A percentile compares a stretch with the other conserved stretches of the same genome.
Evolutionary conservation across 352 stramenopile genomes (phyloP).

Genomic region (Globisporangium acanthophoron): DNA sequence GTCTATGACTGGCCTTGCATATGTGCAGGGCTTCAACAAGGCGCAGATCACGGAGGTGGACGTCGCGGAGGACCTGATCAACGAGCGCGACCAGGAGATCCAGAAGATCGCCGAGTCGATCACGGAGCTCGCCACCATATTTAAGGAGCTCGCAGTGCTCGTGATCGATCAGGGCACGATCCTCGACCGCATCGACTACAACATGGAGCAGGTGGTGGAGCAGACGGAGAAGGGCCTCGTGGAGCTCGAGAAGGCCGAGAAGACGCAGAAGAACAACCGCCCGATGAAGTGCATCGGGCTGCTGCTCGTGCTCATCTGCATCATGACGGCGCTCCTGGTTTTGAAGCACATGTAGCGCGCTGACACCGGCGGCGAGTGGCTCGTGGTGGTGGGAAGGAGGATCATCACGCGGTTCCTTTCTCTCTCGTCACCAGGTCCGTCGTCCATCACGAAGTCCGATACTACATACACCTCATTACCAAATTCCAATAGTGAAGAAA

Average conservation of each 20-base stretch:
- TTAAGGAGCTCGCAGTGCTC: slow-evolving; percentile 99
- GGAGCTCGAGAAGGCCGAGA: slow-evolving; percentile 98
- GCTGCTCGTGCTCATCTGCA: slow-evolving; percentile 90
- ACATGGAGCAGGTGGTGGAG: slow-evolving; percentile 99
- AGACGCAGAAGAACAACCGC: slow-evolving; percentile 96
- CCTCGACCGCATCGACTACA: slow-evolving; percentile 99
- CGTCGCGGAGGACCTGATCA: slow-evolving; percentile 93
- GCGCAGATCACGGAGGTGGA: slow-evolving; percentile 96
- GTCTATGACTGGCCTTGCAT: slow-evolving; percentile 7
- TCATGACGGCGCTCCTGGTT: slow-evolving; percentile 91
- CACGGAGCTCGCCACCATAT: slow-evolving; percentile 98
- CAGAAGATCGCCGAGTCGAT: slow-evolving; percentile 98
- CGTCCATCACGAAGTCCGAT: too few relatives aligned
- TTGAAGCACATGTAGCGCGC: slow-evolving; percentile 84
- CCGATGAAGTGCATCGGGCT: slow-evolving; percentile 94
- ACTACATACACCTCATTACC: too few relatives aligned
- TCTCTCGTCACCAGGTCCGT: too few relatives aligned
- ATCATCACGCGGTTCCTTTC: too few relatives aligned
- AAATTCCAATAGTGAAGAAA: not conserved
- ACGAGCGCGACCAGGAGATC: slow-evolving; percentile 95
- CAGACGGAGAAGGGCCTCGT: slow-evolving; percentile 98
- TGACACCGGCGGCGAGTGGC: too few relatives aligned
- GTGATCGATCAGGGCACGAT: slow-evolving; percentile 99
- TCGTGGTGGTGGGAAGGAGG: too few relatives aligned
- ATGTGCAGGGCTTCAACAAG: slow-evolving; percentile 87